Evolutionary conservation across 345 rosid species (phyloP), one percentile per base, ranked within the genome.

Genomic region (Acer campestre): DNA sequence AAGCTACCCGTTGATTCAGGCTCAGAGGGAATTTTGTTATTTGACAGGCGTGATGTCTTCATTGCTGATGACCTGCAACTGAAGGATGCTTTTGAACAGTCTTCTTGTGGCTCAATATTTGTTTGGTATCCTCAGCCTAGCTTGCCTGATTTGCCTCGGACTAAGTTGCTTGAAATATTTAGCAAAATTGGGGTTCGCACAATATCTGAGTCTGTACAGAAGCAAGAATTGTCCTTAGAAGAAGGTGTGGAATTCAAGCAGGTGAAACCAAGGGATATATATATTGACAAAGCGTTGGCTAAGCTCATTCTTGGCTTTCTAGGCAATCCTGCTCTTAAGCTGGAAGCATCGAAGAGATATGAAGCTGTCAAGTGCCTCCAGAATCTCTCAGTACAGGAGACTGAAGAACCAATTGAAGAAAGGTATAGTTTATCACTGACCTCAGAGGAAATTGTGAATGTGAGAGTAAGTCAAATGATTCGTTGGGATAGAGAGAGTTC

Each of bases 101-200:
- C 6, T 6, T 84, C 84, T 18, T 59, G 87, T 79, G 73, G 3
- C 17, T 79, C 85, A 0, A 65, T 89, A 58, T 94, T 94, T 75
- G 93, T 86, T 12, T 94, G 98, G 98, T 87, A 73, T 81, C 97
- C 98, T 79, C 79, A 84, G 78, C 82, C 84, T 65, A 88, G 89
- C 80, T 38, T 65, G 63, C 82, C 84, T 27, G 76, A 74, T 35
- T 70, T 92, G 73, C 78, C 90, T 42, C 86, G 77, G 18, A 78
- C 83, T 1, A 75, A 70, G 67, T 80, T 93, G 81, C 67, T 88
- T 40, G 87, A 87, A 44, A 23, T 88, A 1, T 93, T 88, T 80
- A 73, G 64, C 25, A 88, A 79, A 14, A 75, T 92, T 2, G 97
- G 97, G 22, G 93, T 92, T 74, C 90, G 86, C 53, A 79, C 65